Conservation (phyloP, 1,139 yeast genomes). For the Torulaspora pretoriensis region DNA sequence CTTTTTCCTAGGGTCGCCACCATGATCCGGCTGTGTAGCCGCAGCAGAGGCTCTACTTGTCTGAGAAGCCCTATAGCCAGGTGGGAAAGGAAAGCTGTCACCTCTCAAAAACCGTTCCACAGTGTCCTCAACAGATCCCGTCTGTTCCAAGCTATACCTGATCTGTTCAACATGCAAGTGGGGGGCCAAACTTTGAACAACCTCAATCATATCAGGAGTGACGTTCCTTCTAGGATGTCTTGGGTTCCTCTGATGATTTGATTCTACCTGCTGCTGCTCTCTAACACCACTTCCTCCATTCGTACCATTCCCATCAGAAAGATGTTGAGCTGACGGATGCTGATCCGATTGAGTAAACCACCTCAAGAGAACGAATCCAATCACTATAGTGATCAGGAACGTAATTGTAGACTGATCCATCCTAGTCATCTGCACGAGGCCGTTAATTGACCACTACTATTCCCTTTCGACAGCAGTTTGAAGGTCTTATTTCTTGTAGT, state of each 20-base stretch:
- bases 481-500: not conserved
- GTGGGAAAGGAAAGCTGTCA: constrained; percentile 65
- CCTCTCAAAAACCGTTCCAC: constrained; percentile 63
- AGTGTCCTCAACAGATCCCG: constrained; percentile 79
- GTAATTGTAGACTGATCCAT: constrained; percentile 28
- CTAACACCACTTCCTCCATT: not conserved
- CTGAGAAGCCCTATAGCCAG: constrained; percentile 36
- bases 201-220: constrained; percentile 78
- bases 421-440: not conserved
- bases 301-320: constrained; percentile 1
- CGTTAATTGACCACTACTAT: not conserved
- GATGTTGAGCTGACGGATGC: constrained; percentile 13
- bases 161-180: constrained; percentile 67
- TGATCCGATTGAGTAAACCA: constrained; percentile 31
- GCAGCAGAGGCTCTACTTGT: constrained; percentile 14
- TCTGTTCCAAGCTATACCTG: constrained; percentile 53
- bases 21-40: constrained; percentile 7
- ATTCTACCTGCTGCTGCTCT: constrained; percentile 3
- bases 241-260: constrained; percentile 9
- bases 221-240: constrained; percentile 49
- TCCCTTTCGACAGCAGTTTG: not conserved
- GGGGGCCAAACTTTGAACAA: constrained; percentile 83
- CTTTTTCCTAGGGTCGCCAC: constrained; percentile 32
- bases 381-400: constrained; percentile 22
- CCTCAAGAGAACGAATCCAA: constrained; percentile 28